A percentile compares a stretch with the other conserved stretches of the same genome.
Evolutionary conservation across 805 yeast genomes (phyloP).

Genomic region (Candida methanosorbosa): DNA sequence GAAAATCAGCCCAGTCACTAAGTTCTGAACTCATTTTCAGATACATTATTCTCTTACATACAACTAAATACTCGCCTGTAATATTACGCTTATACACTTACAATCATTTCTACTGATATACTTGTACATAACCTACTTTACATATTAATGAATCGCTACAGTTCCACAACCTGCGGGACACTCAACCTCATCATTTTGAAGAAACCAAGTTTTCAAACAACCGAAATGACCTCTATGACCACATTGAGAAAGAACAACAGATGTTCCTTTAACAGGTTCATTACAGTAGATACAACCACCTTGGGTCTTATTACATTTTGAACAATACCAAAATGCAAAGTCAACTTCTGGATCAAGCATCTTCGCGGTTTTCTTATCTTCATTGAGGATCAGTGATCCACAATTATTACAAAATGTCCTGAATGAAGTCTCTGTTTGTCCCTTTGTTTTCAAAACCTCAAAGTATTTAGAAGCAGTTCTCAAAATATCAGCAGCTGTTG

Average conservation of each 20-base stretch:
- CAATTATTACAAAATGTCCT: constrained; percentile 58
- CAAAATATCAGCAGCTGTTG: constrained; percentile 48
- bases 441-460: constrained; percentile 24
- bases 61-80: no score
- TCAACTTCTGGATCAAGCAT: constrained; percentile 23
- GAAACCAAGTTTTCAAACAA: constrained; percentile 73
- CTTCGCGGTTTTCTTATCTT: constrained; percentile 34
- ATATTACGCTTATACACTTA: constrained; percentile 1
- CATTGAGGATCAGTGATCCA: constrained; percentile 50
- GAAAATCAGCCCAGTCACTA: constrained; percentile 32
- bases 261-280: constrained; percentile 66
- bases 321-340: constrained; percentile 84
- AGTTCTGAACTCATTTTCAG: no score
- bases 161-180: constrained; percentile 79
- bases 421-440: constrained; percentile 31
- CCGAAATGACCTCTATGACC: constrained; percentile 85
- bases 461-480: constrained; percentile 25
- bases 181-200: constrained; percentile 49
- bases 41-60: no score
- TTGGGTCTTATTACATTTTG: constrained; percentile 49
- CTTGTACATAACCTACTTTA: background rate
- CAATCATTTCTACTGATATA: background rate
- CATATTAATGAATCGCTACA: background rate
- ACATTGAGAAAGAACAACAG: constrained; percentile 54
- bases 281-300: constrained; percentile 74